Base-by-base conservation (phyloP, 2,329 filamentous ascomycete genomes). In the Arthroderma uncinatum region DNA sequence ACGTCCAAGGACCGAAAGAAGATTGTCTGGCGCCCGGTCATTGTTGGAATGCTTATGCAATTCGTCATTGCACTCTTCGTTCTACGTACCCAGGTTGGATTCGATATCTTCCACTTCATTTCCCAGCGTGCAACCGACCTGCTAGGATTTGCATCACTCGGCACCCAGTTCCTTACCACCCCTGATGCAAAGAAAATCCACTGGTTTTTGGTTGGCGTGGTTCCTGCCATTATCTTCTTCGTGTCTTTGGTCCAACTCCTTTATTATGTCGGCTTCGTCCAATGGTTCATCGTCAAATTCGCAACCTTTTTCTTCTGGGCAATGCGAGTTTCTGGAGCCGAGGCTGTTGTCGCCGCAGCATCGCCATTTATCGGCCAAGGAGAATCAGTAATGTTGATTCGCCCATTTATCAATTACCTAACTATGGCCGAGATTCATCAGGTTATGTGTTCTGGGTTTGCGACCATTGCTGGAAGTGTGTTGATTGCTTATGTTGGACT, bases 141-240 rank as follows among this genome's bases (percentile, higher is more conserved):
- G 28, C 79, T 96, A 4, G 82, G 85, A 25, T 95, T 89, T 64
- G 87, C 91, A 23, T 74, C 76, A 16, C 70, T 88, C 33, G 91
- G 91, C 69, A 82, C 87, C 0, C 68, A 71, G 0, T 96, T 95
- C 76, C 72, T 96, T 64, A 86, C 83, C 0, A 74, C 75, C 12
- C 56, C 64, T 0, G 69, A 71, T 4, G 67, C 75, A 2, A 36
- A 71, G 50, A 59, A 58, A 2, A 14, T 50, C 7, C 33, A 65
- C 2, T 89, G 80, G 80, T 95, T 95, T 80, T 78, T 95, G 61
- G 78, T 86, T 53, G 76, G 79, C 53, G 89, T 95, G 61, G 79
- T 94, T n/a, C 89, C 91, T 0, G 84, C 91, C 65, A 94, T 96
- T 73, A 89, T 95, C 75, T 96, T 95, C 82, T 95, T 96, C 82